Evolutionary conservation across 495 filamentous ascomycete species (phyloP), one percentile per base, ranked within the genome.

Genomic region (Cercophora scortea): DNA sequence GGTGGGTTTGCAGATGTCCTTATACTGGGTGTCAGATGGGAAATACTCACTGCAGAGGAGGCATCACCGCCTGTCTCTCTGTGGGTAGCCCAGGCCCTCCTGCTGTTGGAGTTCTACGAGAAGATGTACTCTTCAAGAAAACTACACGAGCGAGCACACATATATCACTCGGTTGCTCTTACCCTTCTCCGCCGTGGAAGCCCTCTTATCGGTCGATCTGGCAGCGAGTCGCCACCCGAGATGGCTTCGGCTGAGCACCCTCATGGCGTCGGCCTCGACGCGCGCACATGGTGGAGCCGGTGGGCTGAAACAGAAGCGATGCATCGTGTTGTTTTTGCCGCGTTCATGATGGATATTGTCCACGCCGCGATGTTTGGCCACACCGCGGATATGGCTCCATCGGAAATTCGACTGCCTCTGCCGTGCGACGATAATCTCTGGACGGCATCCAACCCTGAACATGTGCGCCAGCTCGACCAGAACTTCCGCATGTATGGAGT

Each of bases 311-410:
- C 88, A 6, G 93, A 98, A 65, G 88, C 92, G 2, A 96, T 91
- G 51, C 82, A 90, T 47, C 82, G 93, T 39, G 89, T 88, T 1
- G 93, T 92, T 0, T 98, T 96, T 71, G 93, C 87, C 1, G 92
- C 93, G 3, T 98, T 96, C 64, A 88, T 97, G 53, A 80, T 95
- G 57, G 93, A 98, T 63, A 88, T 90, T 8, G 87, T 89, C 11
- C 93, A 98, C 64, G 90, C 92, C 9, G 95, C 89, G 15, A 95
- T 98, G 87, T 98, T 97, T 60, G 93, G 93, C 0, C 93, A 98
- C 65, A 86, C 88, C 1, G 91, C 90, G 3, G 90, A 92, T 45
- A 95, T 97, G 90, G 90, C 92, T 4, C 90, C 93, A 3, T 90
- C 96, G 66, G 93, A 98, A 68, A 87, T 98, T 64, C 83, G 89